Evolutionary conservation across 148 eudicot genomes (phyloP).

Genomic region (Chenopodium berlandieri): DNA sequence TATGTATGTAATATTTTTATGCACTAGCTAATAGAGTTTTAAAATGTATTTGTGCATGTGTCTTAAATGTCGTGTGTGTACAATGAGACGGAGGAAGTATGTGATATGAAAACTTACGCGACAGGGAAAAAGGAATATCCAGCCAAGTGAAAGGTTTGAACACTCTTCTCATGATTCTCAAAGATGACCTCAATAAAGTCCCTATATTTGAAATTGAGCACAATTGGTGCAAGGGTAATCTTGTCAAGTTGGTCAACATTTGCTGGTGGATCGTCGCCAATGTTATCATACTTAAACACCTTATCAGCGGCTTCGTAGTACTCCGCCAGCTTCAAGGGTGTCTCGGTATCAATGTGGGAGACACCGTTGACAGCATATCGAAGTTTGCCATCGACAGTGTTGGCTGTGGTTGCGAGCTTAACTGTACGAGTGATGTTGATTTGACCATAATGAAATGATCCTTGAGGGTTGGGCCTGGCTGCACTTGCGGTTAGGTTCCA

Average conservation of each 20-base stretch:
- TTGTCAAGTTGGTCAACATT: constrained; percentile 30
- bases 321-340: constrained; percentile 52
- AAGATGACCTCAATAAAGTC: constrained; percentile 50
- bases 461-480: constrained; percentile 76
- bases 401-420: constrained; percentile 33
- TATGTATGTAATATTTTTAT: too few species aligned
- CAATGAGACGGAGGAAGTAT: neutral
- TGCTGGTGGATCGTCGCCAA: constrained; percentile 34
- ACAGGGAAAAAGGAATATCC: constrained; percentile 65
- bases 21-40: too few species aligned
- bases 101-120: constrained; percentile 29
- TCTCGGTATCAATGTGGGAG: constrained; percentile 42
- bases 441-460: constrained; percentile 55
- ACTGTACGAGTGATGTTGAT: constrained; percentile 53
- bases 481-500: constrained; percentile 74
- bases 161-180: constrained; percentile 53
- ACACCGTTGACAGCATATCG: constrained; percentile 53
- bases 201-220: constrained; percentile 45
- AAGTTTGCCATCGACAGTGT: constrained; percentile 43
- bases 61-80: too few species aligned
- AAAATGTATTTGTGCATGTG: too few species aligned
- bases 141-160: constrained; percentile 46
- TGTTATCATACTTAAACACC: constrained; percentile 45
- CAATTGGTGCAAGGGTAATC: constrained; percentile 36
- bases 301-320: constrained; percentile 34